Base-by-base conservation (phyloP, 176 grass and related monocot genomes). In the Zea mays region DNA sequence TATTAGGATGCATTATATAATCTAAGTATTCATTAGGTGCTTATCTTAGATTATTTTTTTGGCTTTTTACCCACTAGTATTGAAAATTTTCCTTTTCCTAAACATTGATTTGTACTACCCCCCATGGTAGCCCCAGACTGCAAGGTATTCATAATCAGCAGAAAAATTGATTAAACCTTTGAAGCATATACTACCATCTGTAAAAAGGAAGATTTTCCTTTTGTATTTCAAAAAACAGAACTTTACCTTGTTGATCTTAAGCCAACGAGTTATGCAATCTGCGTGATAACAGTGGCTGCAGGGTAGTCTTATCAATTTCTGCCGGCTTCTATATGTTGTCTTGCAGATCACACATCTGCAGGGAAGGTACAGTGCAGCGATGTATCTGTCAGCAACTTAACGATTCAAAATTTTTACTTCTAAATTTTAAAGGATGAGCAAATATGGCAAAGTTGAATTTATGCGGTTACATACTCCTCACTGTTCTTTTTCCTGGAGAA, bases 261-360 rank as follows among this genome's bases (percentile, higher is more conserved):
- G 83, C 92, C 92, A 96, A 71, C 78, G 86, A 51, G 84, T 87
- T 71, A 96, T 89, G 80, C 92, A 96, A 43, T 64, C 17, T 58
- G 81, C 86, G 85, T 96, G 92, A 50, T 92, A 96, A 44, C 72
- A 78, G 62, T 96, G 92, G 64, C 73, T 76, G 41, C 92, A 96
- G 62, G 92, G 89, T 66, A 96, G 69, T 61, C 42, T 92, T 78
- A 96, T 92, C 81, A 96, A 46, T 39, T 68, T 87, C 47, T 96
- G 62, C 40, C 71, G 74, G 62, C 82, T 92, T 79, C 77, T 87
- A 67, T 87, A 96, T 47, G 71, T 75, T 11, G 64, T 79, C 80
- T 87, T 82, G 74, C 92, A 96, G 61, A 96, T 88, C 35, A 89
- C 77, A 64, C 92, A 96, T 85, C 92, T 96, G 72, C 69, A 88